These are phyloP conservation scores for Naganishia friedmannii DNA, from an alignment of 768 basidiomycete species.

Conservation along the genomic window DNA sequence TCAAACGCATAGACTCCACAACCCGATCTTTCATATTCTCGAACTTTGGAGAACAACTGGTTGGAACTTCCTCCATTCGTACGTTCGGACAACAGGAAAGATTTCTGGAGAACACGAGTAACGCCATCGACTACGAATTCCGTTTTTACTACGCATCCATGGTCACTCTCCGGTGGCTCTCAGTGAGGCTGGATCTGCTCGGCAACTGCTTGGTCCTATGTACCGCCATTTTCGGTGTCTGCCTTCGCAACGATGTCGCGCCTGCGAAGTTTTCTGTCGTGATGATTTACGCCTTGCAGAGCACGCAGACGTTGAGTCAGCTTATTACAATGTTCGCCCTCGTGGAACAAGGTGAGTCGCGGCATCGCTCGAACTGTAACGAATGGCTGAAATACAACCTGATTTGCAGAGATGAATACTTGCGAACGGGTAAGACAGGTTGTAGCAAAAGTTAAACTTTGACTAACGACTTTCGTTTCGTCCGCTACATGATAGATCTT, in stretches of 20 bases:
- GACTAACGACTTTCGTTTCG: background rate
- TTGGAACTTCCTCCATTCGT: conserved; percentile 25
- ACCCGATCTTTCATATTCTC: conserved; percentile 33
- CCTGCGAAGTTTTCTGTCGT: conserved; percentile 66
- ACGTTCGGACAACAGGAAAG: conserved; percentile 28
- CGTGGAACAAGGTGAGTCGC: conserved; percentile 3
- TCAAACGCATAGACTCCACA: conserved; percentile 35
- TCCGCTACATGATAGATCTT: conserved; percentile 63
- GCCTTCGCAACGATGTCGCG: conserved; percentile 60
- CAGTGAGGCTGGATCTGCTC: conserved; percentile 64
- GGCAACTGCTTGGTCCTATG: conserved; percentile 68
- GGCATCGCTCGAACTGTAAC: no score
- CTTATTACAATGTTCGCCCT: conserved; percentile 2
- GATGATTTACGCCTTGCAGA: conserved; percentile 57
- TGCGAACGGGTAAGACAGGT: conserved; percentile 65
- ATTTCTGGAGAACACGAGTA: conserved; percentile 32
- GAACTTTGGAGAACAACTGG: conserved; percentile 32
- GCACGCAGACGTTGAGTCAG: conserved; percentile 29
- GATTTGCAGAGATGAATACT: conserved; percentile 54
- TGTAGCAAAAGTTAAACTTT: background rate
- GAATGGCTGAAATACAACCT: no score
- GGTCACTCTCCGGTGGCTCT: conserved; percentile 56
- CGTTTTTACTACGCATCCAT: conserved; percentile 16
- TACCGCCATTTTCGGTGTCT: conserved; percentile 67
- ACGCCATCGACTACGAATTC: conserved; percentile 16